Evolutionary conservation across 768 basidiomycete species (phyloP), one percentile per base, ranked within the genome.

Genomic region (Auricularia sp.): DNA sequence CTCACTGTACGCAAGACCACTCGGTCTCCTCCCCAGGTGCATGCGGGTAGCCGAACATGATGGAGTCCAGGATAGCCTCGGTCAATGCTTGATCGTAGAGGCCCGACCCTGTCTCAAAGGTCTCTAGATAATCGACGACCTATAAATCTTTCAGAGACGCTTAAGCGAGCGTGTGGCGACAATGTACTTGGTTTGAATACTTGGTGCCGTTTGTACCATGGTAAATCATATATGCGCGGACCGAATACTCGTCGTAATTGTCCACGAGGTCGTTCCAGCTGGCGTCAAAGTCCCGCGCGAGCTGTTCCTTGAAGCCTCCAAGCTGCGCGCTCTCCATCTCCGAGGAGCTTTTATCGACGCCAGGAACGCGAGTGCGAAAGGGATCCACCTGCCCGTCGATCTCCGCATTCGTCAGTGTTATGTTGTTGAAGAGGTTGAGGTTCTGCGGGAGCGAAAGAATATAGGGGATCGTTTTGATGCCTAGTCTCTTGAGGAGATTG

Each of bases 41-140:
- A 29, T 29, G 29, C 29, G 29, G 29, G 59, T 65, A 39, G 67
- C 29, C 70, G 34, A 76, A 77, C 2, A 69, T 70, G 24, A 78
- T 37, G 3, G 68, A 63, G 3, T 66, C 72, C 21, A 80, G 66
- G n/a, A 80, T 72, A 0, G 70, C 67, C 67, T 80, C 78, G 1
- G 74, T 67, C 45, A 79, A 68, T 18, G 71, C 71, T 0, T 71
- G 70, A 64, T 80, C 75, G 66, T 73, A 80, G 65, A 68, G 72
- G 1, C 73, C 74, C 3, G 72, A 71, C 35, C 67, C 71, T 16
- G 69, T 70, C 44, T 71, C 73, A 13, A 79, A 73, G 8, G 74
- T 76, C 62, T 76, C 75, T 18, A 51, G 47, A 51, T 18, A 51
- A 51, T 51, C 47, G 47, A 51, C 47, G 47, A 51, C 47, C 47